Evolutionary conservation across 1,139 yeast species (phyloP), one percentile per base, ranked within the genome.

Genomic region (Sugiyamaella neomexicana): DNA sequence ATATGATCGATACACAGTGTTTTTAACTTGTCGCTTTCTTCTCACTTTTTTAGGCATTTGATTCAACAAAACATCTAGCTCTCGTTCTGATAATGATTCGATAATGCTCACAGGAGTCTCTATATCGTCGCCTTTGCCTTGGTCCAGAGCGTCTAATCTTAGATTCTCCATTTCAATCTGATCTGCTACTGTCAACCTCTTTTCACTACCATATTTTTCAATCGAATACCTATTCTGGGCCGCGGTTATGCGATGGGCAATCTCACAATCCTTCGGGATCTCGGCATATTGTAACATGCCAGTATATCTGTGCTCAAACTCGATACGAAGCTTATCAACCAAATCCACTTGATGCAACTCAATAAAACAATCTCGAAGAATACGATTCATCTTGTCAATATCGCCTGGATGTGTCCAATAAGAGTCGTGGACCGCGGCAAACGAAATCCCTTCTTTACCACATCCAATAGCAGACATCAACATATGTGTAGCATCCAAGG

Each of bases 381-480:
- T 75, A n/a, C 64, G 66, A 68, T 85, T 89, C 95, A 93, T 86
- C 6, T 64, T 68, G 60, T 84, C 86, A 34, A 93, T 83, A 67
- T 89, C 95, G 41, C 82, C 75, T 0, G 99, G 97, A 70, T 95
- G 99, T 0, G 99, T 90, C 99, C 99, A 93, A 69, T 89, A 93
- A 1, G 98, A 91, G 70, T 93, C 99, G 71, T 93, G 99, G 34
- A 93, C 99, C 0, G 98, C 85, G 0, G 99, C 97, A 76, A 95
- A 93, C n/a, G 83, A 76, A 53, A 93, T 70, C 0, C 80, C 82
- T 3, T 69, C 68, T 46, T 81, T 77, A n/a, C 86, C 82, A 70
- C 97, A 90, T 23, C 82, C 83, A 47, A 82, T 76, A 0, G 98
- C 95, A 9, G 97, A 86, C 79, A 91, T 75, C 55, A 93, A 76